Evolutionary conservation across 805 yeast genomes (phyloP), one percentile per base, ranked within the genome.

Genomic region (Zygosaccharomyces lentus): DNA sequence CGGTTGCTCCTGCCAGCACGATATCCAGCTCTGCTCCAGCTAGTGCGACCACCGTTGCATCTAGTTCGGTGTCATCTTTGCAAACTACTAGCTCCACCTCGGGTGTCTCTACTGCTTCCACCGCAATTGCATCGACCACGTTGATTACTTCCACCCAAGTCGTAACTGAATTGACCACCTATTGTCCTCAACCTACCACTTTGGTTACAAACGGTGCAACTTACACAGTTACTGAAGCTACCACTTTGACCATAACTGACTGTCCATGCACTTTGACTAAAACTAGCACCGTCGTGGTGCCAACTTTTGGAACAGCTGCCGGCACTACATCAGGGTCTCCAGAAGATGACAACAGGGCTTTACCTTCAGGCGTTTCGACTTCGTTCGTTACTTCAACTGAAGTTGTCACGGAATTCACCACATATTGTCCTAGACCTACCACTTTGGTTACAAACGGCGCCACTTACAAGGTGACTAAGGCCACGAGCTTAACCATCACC

Each of bases 201-300:
- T 61, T 85, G 50, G 74, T 72, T 53, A 78, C 80, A 68, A 81
- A 80, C 77, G 74, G 75, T 74, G 65, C 66, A 66, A 83, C 91
- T 64, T 76, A 80, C 78, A 79, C 84, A 54, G 87, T 83, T 64
- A 79, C 89, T 51, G 82, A 67, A 60, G 81, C 91, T 51, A 84
- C 91, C 67, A 85, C 93, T 57, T 69, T 87, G 60, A 85, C 93
- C 68, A 76, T 86, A 78, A 84, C 93, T 61, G 82, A 87, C 76
- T 81, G 85, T 71, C 90, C 89, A 65, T 86, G 95, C 76, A 84
- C 90, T 65, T 60, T 81, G 61, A 46, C 54, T n/a, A 34, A 9
- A n/a, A 39, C 43, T 9, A 29, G 29, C n/a, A 39, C 43, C 9
- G 8, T 37, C 7, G 30, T 13, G 12, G 32, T 29, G 16, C 32